A percentile compares a stretch with the other conserved stretches of the same genome.
Evolutionary conservation across 2,329 filamentous ascomycete species (phyloP).

Genomic region (Aspergillus neotritici): DNA sequence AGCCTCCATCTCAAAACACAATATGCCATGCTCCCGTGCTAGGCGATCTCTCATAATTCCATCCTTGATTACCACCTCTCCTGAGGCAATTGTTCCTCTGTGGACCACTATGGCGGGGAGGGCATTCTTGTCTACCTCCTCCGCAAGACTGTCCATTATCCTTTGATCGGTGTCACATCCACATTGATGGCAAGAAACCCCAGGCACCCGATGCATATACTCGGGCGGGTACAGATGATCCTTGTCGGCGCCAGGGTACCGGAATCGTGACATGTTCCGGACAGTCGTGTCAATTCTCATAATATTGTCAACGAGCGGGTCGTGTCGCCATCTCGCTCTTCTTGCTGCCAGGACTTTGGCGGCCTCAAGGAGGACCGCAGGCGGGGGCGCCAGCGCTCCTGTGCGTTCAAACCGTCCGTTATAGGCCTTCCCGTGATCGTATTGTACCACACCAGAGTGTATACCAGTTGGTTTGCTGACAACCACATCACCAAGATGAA

Average conservation of each 20-base stretch:
- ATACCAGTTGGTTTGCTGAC: slow-evolving; percentile 13
- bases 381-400: slow-evolving; percentile 11
- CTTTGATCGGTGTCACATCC: slow-evolving; percentile 5
- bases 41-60: slow-evolving; percentile 9
- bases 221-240: slow-evolving; percentile 9
- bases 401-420: slow-evolving; percentile 8
- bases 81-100: slow-evolving; percentile 17
- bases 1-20: slow-evolving; percentile 15
- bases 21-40: slow-evolving; percentile 6
- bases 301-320: slow-evolving; percentile 5
- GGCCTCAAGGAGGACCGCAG: slow-evolving; percentile 11
- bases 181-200: slow-evolving; percentile 4
- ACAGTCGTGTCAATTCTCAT: slow-evolving; percentile 1
- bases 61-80: slow-evolving; percentile 15
- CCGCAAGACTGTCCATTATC: background rate
- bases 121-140: slow-evolving; percentile 4
- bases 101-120: slow-evolving; percentile 11
- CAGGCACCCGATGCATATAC: slow-evolving; percentile 7
- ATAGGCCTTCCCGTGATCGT: slow-evolving; percentile 11
- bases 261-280: slow-evolving; percentile 1
- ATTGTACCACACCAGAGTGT: slow-evolving; percentile 11
- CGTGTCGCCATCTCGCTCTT: slow-evolving; percentile 1
- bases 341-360: slow-evolving; percentile 6
- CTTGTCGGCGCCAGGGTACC: slow-evolving; percentile 7
- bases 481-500: slow-evolving; percentile 18